A percentile compares a stretch with the other conserved stretches of the same genome.
These are phyloP conservation scores for Podospora tetraspora DNA, from an alignment of 495 filamentous ascomycete species.

Conservation along the genomic window DNA sequence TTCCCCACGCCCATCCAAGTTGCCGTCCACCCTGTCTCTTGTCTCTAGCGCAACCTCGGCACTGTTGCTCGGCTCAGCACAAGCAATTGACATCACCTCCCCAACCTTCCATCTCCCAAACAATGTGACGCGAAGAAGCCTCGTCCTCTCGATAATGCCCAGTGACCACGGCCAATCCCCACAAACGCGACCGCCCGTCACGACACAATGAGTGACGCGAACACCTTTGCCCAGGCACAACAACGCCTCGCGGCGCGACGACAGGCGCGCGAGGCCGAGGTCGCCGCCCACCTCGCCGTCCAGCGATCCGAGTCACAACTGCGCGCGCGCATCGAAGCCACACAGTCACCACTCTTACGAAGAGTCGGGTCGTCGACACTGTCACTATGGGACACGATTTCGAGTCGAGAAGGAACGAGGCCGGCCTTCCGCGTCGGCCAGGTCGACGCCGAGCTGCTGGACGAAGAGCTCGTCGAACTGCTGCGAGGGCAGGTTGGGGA, in stretches of 20 bases:
- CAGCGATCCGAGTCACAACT: constrained; percentile 55
- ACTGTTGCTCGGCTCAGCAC: not conserved
- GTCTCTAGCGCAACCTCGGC: not conserved
- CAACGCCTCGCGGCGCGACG: constrained; percentile 75
- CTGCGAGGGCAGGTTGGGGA: constrained; percentile 84
- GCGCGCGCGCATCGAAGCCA: constrained; percentile 48
- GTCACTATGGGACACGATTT: constrained; percentile 63
- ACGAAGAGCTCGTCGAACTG: constrained; percentile 85
- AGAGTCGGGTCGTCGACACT: constrained; percentile 52
- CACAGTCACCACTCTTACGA: constrained; percentile 59
- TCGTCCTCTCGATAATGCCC: constrained; percentile 1
- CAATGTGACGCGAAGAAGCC: constrained; percentile 1
- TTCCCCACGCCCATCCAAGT: not conserved
- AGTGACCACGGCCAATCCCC: not conserved
- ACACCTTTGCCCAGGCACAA: constrained; percentile 79
- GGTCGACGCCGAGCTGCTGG: constrained; percentile 91
- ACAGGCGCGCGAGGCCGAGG: constrained; percentile 59
- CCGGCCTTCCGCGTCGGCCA: constrained; percentile 93
- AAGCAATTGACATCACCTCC: not conserved
- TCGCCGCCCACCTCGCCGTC: constrained; percentile 50
- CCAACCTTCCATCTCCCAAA: not conserved
- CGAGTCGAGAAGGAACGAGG: constrained; percentile 68
- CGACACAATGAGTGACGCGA: constrained; percentile 57
- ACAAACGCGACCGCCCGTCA: not conserved
- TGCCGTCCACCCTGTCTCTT: not conserved